Base-by-base conservation (phyloP, 1,139 yeast species). In the Meyerozyma guilliermondii region DNA sequence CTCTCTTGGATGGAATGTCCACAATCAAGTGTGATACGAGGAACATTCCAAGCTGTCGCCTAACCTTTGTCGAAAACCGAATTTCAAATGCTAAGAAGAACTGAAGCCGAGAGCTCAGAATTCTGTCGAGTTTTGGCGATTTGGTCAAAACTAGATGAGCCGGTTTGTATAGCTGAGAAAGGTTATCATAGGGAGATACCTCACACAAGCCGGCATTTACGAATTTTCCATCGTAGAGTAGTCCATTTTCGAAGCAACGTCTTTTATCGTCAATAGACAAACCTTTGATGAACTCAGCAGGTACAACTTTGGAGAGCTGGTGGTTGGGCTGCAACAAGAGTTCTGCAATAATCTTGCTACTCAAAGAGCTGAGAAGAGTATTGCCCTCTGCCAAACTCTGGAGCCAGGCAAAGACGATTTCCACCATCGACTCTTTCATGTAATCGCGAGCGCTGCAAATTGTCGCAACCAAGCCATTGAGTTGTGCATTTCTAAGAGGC, bases 11-110 rank as follows among this genome's bases (percentile, higher is more conserved):
- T 0, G 58, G 55, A 1, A 68, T 46, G 36, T 78, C 78, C 0
- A 80, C 67, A 1, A 84, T 68, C 24, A 83, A 58, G 0, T 79
- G 70, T 0, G 87, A 80, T 9, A 82, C 65, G 6, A 83, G 48
- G 2, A 79, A 53, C 27, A 70, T 63, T 35, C 74, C 72, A 17
- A 84, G 46, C 13, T 61, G 58, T 43, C 66, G 66, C 52, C 92
- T 70, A 18, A 74, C 52, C 5, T 56, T 47, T 45, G 81, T 78
- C 62, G 80, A 67, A 37, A 76, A 63, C 49, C 94, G 66, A 23
- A 76, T 67, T 47, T 84, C 86, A 48, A 82, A 76, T 42, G 68
- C 68, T 35, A 81, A 55, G 18, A 83, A 56, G 47, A 61, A 71
- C 54, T 81, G 85, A 14, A 81, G 51, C 45, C 83, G 65, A 9